Base-by-base conservation (phyloP, 192 early-diverging fungal genomes). In the Coemansia sp. region DNA sequence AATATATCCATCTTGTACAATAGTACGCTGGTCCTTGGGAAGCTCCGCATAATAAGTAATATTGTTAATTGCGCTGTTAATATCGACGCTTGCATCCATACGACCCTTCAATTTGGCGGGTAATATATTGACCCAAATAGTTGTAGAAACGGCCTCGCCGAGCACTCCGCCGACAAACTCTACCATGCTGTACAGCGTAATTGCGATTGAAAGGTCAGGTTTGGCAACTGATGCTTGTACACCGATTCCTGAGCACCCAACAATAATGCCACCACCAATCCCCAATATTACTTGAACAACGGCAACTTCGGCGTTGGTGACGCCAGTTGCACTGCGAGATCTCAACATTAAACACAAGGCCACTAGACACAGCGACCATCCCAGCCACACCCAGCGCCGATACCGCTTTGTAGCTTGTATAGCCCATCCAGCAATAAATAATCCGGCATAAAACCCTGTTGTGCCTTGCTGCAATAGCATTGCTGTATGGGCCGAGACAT, bases 81-180 rank as follows among this genome's bases (percentile, higher is more conserved):
- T 20, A 40, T 73, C 67, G 15, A 79, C 67, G 10, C 56, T 58
- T 2, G 52, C 26, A 10, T 61, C 34, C 58, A 79, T 25, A 15
- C 54, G 60, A 15, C 38, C 38, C 0, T 40, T 5, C 5, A 79
- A 63, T 48, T 70, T 70, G 21, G 60, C 15, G 3, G 70, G 71
- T 60, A 79, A 47, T 23, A 79, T 61, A 23, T 79, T 79, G 47
- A 70, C 67, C 76, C 76, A 79, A 10, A 79, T 61, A 0, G 76
- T 70, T 3, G 76, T 73, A 6, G 70, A 73, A 5, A 64, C 69
- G 18, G 70, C 76, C 44, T 79, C 71, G 47, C 76, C 76, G 9
- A 79, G 47, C 3, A 79, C 71, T 21, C 76, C 67, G 47, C 76
- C 76, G 21, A 79, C 62, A 54, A 70, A 79, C 10, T 67, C 76